Evolutionary conservation across 352 stramenopile genomes (phyloP).

Genomic region (Globisporangium perplexum): DNA sequence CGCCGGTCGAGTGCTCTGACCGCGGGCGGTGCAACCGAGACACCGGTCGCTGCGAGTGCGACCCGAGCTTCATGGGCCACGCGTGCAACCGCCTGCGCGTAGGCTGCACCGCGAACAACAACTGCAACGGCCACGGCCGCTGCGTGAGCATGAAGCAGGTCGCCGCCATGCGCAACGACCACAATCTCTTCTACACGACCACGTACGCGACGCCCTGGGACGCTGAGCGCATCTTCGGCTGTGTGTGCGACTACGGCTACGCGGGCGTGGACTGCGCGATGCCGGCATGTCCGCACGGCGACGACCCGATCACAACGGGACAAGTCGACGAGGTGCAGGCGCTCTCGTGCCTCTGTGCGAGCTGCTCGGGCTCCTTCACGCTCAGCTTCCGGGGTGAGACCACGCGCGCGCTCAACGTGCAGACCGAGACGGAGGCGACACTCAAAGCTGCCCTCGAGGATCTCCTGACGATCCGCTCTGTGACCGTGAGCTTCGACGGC

Average conservation of each 20-base stretch:
- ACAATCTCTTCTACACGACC: constrained; percentile 51
- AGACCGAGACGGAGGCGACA: constrained; percentile 34
- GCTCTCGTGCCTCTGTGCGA: constrained; percentile 55
- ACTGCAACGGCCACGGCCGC: constrained; percentile 87
- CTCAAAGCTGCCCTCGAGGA: constrained; percentile 42
- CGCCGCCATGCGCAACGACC: constrained; percentile 46
- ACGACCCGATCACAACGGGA: constrained; percentile 72
- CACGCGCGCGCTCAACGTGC: constrained; percentile 32
- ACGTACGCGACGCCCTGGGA: constrained; percentile 75
- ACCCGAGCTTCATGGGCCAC: constrained; percentile 58
- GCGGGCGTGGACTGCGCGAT: constrained; percentile 81
- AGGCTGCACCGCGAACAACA: constrained; percentile 46
- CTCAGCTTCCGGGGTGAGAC: constrained; percentile 53
- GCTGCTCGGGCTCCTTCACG: constrained; percentile 59
- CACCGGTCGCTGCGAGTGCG: constrained; percentile 76
- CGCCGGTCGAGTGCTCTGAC: constrained; percentile 58
- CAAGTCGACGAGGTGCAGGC: constrained; percentile 79
- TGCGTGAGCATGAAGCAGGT: constrained; percentile 77
- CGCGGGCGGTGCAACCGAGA: constrained; percentile 70
- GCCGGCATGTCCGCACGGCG: constrained; percentile 79
- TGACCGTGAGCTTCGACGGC: constrained; percentile 40
- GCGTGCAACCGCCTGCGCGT: constrained; percentile 59
- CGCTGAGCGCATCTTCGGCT: constrained; percentile 78
- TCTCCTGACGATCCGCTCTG: constrained; percentile 43
- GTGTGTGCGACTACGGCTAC: constrained; percentile 89